These are phyloP conservation scores for Solanum phureja DNA, from an alignment of 257 asterid species.

Conservation along the genomic window DNA sequence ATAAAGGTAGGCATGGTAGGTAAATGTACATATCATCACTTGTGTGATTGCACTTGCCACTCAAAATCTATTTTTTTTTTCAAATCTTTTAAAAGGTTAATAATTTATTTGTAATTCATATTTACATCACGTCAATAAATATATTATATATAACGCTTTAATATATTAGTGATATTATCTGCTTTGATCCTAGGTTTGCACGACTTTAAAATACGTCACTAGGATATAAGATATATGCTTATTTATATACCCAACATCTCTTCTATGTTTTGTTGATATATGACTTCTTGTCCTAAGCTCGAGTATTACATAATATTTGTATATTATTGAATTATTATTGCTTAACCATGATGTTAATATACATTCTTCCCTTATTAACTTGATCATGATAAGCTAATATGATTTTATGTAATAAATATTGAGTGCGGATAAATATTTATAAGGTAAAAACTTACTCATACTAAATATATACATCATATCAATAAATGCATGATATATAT, in stretches of 20 bases:
- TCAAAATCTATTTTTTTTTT: neutral
- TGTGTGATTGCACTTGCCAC: neutral
- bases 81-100: neutral
- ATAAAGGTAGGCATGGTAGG: neutral
- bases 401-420: neutral
- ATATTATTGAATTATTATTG: neutral
- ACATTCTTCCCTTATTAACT: neutral
- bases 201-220: too few relatives aligned
- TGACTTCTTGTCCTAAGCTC: neutral
- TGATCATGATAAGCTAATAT: neutral
- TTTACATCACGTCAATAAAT: neutral
- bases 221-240: too few relatives aligned
- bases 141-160: too few relatives aligned
- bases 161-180: accelerated
- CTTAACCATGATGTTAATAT: neutral
- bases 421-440: neutral
- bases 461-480: neutral
- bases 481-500: neutral
- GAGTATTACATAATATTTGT: neutral
- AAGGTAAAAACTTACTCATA: neutral
- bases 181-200: neutral
- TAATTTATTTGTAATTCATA: neutral
- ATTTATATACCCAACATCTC: accelerated
- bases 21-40: neutral
- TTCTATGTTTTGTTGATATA: accelerated